Conservation (phyloP, 768 basidiomycete species). For the Asterophora lycoperdoides region DNA sequence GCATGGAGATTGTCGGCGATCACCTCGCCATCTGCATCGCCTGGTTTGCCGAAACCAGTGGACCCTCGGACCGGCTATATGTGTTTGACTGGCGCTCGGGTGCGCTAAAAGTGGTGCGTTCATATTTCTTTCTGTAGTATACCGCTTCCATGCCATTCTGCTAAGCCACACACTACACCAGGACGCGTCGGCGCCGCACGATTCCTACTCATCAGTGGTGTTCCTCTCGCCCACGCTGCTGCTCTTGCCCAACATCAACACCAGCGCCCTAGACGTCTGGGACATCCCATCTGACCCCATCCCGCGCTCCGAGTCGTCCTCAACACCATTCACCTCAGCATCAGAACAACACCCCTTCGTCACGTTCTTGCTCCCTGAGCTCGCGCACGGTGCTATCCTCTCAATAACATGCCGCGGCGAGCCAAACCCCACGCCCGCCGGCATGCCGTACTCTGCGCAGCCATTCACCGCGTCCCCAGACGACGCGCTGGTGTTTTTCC, state of each 20-base stretch:
- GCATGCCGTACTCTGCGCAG: neutral
- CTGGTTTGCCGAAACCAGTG: constrained; percentile 16
- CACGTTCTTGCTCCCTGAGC: constrained; percentile 3
- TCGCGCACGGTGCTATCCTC: neutral
- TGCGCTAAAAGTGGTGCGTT: constrained; percentile 27
- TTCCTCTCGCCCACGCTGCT: constrained; percentile 23
- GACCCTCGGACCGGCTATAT: constrained; percentile 29
- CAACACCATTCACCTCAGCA: no score
- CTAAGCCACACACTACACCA: neutral
- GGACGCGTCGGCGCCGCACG: constrained; percentile 12
- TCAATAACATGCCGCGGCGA: constrained; percentile 13
- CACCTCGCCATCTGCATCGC: constrained; percentile 38
- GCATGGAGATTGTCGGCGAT: constrained; percentile 43
- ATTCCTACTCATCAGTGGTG: constrained; percentile 21
- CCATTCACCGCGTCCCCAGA: neutral
- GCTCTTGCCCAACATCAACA: constrained; percentile 20
- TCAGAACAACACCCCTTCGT: constrained; percentile 4
- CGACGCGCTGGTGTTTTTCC: constrained; percentile 2
- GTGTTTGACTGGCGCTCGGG: constrained; percentile 43
- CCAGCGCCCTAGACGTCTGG: constrained; percentile 22
- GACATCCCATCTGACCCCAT: constrained; percentile 3
- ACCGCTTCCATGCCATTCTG: no score
- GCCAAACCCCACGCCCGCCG: constrained; percentile 9
- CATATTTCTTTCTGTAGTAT: neutral
- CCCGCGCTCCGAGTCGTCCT: neutral